These are phyloP conservation scores for Waltergamsia citrina DNA, from an alignment of 2,329 filamentous ascomycete genomes.

Conservation along the genomic window DNA sequence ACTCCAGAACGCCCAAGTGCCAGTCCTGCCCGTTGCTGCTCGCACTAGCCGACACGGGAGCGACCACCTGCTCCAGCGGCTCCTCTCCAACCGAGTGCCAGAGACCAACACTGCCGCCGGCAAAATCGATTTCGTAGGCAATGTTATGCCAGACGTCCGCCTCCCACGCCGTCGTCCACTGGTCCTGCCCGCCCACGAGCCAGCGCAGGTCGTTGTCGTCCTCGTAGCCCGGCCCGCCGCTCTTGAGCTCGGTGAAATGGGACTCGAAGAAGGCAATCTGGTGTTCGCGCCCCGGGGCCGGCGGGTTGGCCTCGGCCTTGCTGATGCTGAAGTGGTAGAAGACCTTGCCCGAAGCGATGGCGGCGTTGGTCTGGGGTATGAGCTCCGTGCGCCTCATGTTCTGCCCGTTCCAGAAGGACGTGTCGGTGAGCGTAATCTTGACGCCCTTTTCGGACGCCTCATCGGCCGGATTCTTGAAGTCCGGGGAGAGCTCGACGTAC, in stretches of 20 bases:
- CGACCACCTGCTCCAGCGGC: conserved; percentile 46
- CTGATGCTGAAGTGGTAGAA: conserved; percentile 67
- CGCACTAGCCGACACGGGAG: conserved; percentile 49
- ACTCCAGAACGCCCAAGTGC: conserved; percentile 61
- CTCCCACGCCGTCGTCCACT: conserved; percentile 54
- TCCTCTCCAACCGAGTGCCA: conserved; percentile 59
- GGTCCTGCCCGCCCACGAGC: conserved; percentile 48
- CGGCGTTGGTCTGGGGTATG: conserved; percentile 58
- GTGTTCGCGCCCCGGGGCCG: conserved; percentile 54
- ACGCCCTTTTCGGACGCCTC: conserved; percentile 51
- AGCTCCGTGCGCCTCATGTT: conserved; percentile 65
- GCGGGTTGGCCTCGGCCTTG: conserved; percentile 48
- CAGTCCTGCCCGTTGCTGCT: conserved; percentile 62
- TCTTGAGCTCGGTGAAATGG: conserved; percentile 69
- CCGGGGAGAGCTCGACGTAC: conserved; percentile 52
- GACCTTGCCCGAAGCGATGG: conserved; percentile 56
- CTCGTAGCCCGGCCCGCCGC: conserved; percentile 41
- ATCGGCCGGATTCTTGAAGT: conserved; percentile 58
- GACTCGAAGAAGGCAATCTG: conserved; percentile 55
- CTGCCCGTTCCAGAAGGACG: conserved; percentile 63
- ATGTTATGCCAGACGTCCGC: conserved; percentile 66
- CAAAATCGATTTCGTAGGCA: conserved; percentile 65
- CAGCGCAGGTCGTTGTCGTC: conserved; percentile 51
- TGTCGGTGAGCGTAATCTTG: conserved; percentile 56
- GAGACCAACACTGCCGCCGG: conserved; percentile 50